Percentiles rank a stretch among this genome's conserved stretches.
Conservation (phyloP, 2,329 filamentous ascomycete genomes). For the Arthrobotrys sinensis region DNA sequence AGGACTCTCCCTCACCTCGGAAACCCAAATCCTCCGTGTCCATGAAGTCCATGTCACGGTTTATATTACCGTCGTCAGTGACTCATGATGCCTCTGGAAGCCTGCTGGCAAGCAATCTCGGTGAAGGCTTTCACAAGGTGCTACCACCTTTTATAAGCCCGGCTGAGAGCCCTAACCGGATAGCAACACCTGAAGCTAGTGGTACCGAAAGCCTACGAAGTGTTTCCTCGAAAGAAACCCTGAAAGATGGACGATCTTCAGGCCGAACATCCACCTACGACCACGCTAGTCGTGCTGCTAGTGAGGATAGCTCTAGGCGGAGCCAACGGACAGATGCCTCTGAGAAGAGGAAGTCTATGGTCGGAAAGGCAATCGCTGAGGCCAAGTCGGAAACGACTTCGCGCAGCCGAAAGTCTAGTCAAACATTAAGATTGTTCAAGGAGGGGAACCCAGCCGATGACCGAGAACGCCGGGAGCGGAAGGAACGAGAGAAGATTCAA, state of each 20-base stretch:
- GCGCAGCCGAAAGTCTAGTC: conserved; percentile 78
- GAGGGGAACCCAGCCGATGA: conserved; percentile 70
- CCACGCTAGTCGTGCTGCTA: conserved; percentile 45
- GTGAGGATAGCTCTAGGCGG: conserved; percentile 40
- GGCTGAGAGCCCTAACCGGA: conserved; percentile 41
- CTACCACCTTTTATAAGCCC: conserved; percentile 56
- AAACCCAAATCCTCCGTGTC: conserved; percentile 47
- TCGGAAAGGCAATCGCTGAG: conserved; percentile 58
- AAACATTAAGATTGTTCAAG: conserved; percentile 78
- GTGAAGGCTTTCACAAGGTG: conserved; percentile 32
- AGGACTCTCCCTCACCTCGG: conserved; percentile 26
- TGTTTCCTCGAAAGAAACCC: conserved; percentile 52
- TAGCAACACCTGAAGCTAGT: conserved; percentile 41
- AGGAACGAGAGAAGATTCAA: conserved; percentile 72
- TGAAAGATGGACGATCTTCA: conserved; percentile 52
- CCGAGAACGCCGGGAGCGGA: conserved; percentile 62
- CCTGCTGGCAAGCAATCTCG: conserved; percentile 35
- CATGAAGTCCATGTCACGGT: conserved; percentile 56
- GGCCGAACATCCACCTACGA: conserved; percentile 42
- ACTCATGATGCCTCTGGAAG: conserved; percentile 33
- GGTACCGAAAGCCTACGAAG: conserved; percentile 37
- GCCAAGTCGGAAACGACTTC: conserved; percentile 65
- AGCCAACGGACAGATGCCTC: conserved; percentile 41
- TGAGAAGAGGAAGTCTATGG: conserved; percentile 57
- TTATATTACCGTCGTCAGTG: conserved; percentile 52